phyloP scores from a whole-genome alignment of 2,329 filamentous ascomycete species.

The Leptographium radiaticola region DNA sequence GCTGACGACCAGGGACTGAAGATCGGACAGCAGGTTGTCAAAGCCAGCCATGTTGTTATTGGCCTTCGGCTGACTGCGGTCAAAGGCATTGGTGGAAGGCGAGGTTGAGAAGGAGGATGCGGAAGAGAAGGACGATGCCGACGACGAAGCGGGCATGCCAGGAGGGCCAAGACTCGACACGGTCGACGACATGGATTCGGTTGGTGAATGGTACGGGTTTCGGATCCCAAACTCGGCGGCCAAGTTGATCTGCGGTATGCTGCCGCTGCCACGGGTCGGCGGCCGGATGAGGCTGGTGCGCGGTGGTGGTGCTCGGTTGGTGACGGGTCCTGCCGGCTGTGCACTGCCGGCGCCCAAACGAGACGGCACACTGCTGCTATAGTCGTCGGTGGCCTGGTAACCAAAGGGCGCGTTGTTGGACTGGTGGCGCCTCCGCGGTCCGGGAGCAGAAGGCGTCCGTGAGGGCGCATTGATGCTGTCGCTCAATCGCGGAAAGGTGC shows the following conservation, averaged over 20 bases:
- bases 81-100: neutral
- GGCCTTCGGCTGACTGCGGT: neutral
- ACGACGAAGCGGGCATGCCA: neutral
- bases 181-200: conserved; percentile 52
- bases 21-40: neutral
- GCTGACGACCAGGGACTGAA: neutral
- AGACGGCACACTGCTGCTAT: conserved; percentile 9
- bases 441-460: conserved; percentile 35
- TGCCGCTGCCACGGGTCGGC: conserved; percentile 21
- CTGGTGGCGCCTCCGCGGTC: conserved; percentile 20
- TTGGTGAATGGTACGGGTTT: conserved; percentile 52
- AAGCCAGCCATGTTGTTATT: neutral
- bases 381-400: neutral
- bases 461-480: conserved; percentile 23
- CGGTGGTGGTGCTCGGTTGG: conserved; percentile 38
- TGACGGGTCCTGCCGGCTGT: conserved; percentile 26
- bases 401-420: conserved; percentile 11
- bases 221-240: conserved; percentile 46
- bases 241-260: conserved; percentile 36
- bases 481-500: conserved; percentile 36
- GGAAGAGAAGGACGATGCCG: neutral
- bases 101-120: neutral
- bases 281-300: conserved; percentile 34
- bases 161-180: conserved; percentile 28
- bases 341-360: conserved; percentile 23